Percentiles rank a stretch among this genome's conserved stretches.
These are phyloP conservation scores for Pleurotus platypus DNA, from an alignment of 768 basidiomycete genomes.

Conservation along the genomic window DNA sequence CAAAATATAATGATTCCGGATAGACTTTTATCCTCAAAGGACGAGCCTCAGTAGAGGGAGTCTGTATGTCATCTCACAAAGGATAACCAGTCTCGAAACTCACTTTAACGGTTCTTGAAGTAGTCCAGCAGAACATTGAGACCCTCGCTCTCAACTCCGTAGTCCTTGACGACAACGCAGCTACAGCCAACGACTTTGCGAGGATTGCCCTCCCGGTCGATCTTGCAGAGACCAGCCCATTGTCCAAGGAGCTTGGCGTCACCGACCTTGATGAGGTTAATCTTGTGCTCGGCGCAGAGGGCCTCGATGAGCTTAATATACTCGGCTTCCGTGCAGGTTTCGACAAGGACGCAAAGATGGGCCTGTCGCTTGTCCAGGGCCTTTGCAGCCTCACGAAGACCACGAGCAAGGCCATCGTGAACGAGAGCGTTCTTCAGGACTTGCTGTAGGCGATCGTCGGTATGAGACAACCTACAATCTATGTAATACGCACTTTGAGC, in stretches of 20 bases:
- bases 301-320: slow-evolving; percentile 99
- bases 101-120: slow-evolving; percentile 88
- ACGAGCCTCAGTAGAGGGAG: slow-evolving; percentile 85
- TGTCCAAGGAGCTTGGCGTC: slow-evolving; percentile 97
- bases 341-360: slow-evolving; percentile 97
- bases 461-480: slow-evolving; percentile 4
- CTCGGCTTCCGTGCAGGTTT: slow-evolving; percentile 98
- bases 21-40: slow-evolving; percentile 74
- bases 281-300: slow-evolving; percentile 98
- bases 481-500: slow-evolving; percentile 58
- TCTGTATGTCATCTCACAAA: slow-evolving; percentile 74
- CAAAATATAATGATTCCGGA: slow-evolving; percentile 83
- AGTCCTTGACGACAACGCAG: slow-evolving; percentile 97
- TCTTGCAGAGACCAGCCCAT: slow-evolving; percentile 99
- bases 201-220: slow-evolving; percentile 98
- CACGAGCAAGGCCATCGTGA: slow-evolving; percentile 97
- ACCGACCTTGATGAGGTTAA: slow-evolving; percentile 98
- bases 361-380: slow-evolving; percentile 98
- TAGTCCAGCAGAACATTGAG: slow-evolving; percentile 91
- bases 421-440: slow-evolving; percentile 98
- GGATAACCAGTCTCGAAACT: slow-evolving; percentile 13
- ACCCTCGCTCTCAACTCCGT: slow-evolving; percentile 92
- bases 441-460: slow-evolving; percentile 51
- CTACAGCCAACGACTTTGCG: slow-evolving; percentile 92
- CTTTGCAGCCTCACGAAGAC: slow-evolving; percentile 97